Evolutionary conservation across 495 filamentous ascomycete genomes (phyloP).

Genomic region (Corynascus novoguineensis): DNA sequence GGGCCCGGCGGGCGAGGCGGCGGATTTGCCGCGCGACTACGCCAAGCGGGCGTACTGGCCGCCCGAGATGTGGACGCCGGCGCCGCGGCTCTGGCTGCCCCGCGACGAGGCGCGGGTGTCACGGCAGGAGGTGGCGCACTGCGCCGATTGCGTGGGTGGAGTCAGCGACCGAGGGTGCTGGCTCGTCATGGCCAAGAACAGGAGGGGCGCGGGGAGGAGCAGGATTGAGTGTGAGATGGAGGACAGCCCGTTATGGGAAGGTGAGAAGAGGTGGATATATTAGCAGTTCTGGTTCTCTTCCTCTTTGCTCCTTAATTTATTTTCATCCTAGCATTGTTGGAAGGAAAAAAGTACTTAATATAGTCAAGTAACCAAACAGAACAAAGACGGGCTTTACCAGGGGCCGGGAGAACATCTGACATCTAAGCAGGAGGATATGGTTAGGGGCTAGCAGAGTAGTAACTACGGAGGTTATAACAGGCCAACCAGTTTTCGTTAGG

Average conservation of each 20-base stretch:
- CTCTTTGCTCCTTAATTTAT: not conserved
- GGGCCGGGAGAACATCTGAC: too few species aligned
- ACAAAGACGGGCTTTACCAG: too few species aligned
- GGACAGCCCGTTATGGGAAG: constrained; percentile 1
- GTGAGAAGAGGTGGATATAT: constrained; percentile 1
- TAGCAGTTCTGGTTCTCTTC: not conserved
- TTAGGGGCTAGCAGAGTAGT: too few species aligned
- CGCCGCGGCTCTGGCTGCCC: constrained; percentile 65
- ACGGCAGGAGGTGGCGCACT: constrained; percentile 56
- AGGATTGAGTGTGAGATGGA: constrained; percentile 5
- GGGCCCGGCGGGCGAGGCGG: constrained; percentile 23
- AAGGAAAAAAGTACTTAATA: too few species aligned
- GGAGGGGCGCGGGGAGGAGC: not conserved
- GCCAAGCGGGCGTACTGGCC: constrained; percentile 57
- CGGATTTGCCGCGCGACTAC: constrained; percentile 52
- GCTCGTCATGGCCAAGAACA: constrained; percentile 40
- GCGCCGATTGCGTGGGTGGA: constrained; percentile 46
- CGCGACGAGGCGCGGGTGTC: constrained; percentile 60
- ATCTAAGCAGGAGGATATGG: too few species aligned
- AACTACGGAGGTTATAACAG: too few species aligned
- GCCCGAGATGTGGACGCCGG: constrained; percentile 55
- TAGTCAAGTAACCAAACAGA: too few species aligned
- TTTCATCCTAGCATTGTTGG: too few species aligned
- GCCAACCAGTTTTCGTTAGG: too few species aligned
- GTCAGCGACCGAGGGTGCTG: constrained; percentile 60